Conservation (phyloP, 768 basidiomycete species). For the Termitomyces bulborhizus region DNA sequence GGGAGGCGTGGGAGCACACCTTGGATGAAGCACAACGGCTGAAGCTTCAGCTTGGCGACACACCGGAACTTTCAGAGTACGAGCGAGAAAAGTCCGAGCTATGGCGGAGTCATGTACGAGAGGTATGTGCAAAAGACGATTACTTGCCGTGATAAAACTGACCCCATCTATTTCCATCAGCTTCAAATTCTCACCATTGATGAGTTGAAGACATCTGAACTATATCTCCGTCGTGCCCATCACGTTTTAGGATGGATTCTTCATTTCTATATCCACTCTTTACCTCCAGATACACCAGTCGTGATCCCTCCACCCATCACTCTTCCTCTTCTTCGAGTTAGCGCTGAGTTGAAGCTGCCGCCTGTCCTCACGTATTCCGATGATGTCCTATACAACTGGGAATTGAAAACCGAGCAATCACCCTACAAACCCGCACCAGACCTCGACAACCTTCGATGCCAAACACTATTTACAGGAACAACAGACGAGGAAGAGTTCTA, state of each 20-base stretch:
- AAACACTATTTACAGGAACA: slow-evolving; percentile 73
- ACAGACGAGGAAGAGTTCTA: slow-evolving; percentile 89
- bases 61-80: slow-evolving; percentile 30
- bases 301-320: slow-evolving; percentile 71
- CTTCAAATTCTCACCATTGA: slow-evolving; percentile 46
- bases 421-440: slow-evolving; percentile 29
- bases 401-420: slow-evolving; percentile 26
- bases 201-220: slow-evolving; percentile 43
- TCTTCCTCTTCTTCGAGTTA: slow-evolving; percentile 72
- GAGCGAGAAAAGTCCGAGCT: slow-evolving; percentile 37
- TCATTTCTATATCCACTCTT: slow-evolving; percentile 77
- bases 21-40: slow-evolving; percentile 43
- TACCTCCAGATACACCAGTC: slow-evolving; percentile 43
- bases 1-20: slow-evolving; percentile 67
- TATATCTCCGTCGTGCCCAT: slow-evolving; percentile 68
- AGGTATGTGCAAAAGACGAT: slow-evolving; percentile 29
- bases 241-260: slow-evolving; percentile 70
- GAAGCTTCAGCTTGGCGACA: slow-evolving; percentile 58
- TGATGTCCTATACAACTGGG: slow-evolving; percentile 89
- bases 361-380: slow-evolving; percentile 92
- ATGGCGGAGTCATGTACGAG: slow-evolving; percentile 49
- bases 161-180: slow-evolving; percentile 23
- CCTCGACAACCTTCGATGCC: slow-evolving; percentile 58
- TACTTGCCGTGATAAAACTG: background rate
- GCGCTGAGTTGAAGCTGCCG: slow-evolving; percentile 69